Evolutionary conservation across 208 protist genomes (phyloP), one percentile per base, ranked within the genome.

Genomic region (Herpetomonas tarakana): DNA sequence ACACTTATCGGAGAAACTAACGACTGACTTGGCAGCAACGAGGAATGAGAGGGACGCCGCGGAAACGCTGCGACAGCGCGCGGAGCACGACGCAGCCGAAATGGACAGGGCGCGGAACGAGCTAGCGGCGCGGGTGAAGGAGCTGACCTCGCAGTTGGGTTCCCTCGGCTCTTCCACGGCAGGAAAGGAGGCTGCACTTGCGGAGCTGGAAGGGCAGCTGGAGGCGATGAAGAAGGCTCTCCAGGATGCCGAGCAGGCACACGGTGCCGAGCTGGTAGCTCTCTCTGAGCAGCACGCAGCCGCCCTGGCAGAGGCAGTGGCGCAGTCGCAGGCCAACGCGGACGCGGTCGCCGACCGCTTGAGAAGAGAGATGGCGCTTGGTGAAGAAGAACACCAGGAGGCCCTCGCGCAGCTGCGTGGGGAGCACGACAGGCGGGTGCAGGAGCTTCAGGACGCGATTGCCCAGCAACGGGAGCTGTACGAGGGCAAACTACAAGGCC

Each of bases 321-420:
- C 52, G 21, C 11, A 38, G 7, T 28, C 52, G n/a, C 31, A 24
- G 12, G 29, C 29, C 26, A 24, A 57, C 3, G 22, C 41, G 18
- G 35, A 46, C 38, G 35, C 61, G 2, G 21, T 4, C 28, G 41
- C 45, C 22, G 62, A 76, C 18, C 29, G 62, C 12, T 24, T 31
- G 9, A 30, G 35, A 0, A 45, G 47, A 58, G 64, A 53, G 52
- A 54, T 65, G 21, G 65, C 22, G 19, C 52, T 49, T 38, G 54
- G 26, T 12, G 55, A 55, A 28, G 18, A 56, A 16, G 57, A 73
- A 46, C 26, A 24, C 9, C 31, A 65, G 26, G 25, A 7, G 3
- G 47, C 66, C 51, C 52, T 74, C 16, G 62, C 52, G 1, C 62
- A 81, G 35, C 24, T 71, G 46, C 56, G 73, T 27, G 73, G 63